phyloP scores from a whole-genome alignment of 805 yeast species.

The Kregervanrija delftensis region DNA sequence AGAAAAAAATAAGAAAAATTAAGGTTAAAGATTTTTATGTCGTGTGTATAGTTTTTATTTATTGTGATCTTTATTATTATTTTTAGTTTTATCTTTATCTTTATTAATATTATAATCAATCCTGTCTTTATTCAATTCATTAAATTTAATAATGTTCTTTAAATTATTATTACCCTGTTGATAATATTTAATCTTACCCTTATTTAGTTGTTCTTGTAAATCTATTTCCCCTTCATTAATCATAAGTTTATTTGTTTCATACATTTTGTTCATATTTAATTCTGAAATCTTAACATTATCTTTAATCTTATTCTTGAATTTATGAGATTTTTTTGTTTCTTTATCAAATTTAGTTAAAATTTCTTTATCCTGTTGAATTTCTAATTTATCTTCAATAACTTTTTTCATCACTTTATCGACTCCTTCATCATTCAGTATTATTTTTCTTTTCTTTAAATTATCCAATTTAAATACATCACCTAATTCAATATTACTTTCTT shows the following conservation, averaged over 20 bases:
- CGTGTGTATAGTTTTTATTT: not conserved
- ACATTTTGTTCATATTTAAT: slow-evolving; percentile 31
- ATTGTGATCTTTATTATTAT: not conserved
- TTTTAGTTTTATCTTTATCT: slow-evolving; percentile 9
- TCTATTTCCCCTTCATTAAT: slow-evolving; percentile 28
- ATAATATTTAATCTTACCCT: slow-evolving; percentile 20
- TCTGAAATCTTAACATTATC: slow-evolving; percentile 12
- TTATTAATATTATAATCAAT: slow-evolving; percentile 16
- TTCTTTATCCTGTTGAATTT: no score
- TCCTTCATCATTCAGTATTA: not conserved
- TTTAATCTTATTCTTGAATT: no score
- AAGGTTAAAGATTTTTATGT: not conserved
- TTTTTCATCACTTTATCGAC: no score
- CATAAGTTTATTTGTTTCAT: slow-evolving; percentile 25
- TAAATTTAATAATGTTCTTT: slow-evolving; percentile 24
- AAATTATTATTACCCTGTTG: slow-evolving; percentile 28
- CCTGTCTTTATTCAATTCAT: slow-evolving; percentile 22
- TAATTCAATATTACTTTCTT: no score
- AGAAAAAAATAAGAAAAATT: slow-evolving; percentile 20
- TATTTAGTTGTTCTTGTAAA: slow-evolving; percentile 9
- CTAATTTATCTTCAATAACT: no score
- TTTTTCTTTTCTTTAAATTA: no score
- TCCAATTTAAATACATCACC: no score
- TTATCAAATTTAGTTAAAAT: no score
- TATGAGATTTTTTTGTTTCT: no score